Evolutionary conservation across 805 yeast genomes (phyloP).

Genomic region (Saturnispora serradocipensis): DNA sequence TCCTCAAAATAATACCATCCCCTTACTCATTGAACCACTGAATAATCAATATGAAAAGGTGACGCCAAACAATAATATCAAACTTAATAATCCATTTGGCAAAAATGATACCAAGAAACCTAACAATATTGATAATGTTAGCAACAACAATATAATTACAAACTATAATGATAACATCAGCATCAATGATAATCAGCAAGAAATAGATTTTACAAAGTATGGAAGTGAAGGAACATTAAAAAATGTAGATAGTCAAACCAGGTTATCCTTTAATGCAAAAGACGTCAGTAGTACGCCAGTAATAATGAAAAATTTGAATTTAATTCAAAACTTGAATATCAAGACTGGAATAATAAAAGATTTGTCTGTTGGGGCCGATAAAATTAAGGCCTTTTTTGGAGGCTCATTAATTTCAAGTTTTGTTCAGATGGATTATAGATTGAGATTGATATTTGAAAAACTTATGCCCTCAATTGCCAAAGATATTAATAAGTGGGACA

Average conservation of each 20-base stretch:
- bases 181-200: neutral
- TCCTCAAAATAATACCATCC: neutral
- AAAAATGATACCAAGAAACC: too few relatives aligned
- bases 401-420: slow-evolving; percentile 8
- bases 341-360: neutral
- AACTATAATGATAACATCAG: neutral
- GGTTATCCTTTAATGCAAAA: neutral
- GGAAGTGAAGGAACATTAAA: neutral
- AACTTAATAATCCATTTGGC: neutral
- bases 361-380: slow-evolving; percentile 1
- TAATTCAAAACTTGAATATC: neutral
- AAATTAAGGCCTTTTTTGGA: slow-evolving; percentile 8
- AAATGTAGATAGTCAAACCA: neutral
- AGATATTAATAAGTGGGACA: slow-evolving; percentile 9
- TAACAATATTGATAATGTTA: neutral
- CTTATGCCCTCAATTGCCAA: slow-evolving; percentile 5
- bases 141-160: neutral
- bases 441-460: slow-evolving; percentile 6
- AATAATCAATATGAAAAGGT: neutral
- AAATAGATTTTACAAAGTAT: neutral
- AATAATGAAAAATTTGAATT: slow-evolving; percentile 1
- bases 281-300: neutral
- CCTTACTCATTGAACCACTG: neutral
- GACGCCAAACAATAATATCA: neutral
- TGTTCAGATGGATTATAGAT: slow-evolving; percentile 3